These are phyloP conservation scores for Phytophthora cryptogea DNA, from an alignment of 352 stramenopile genomes.

Conservation along the genomic window DNA sequence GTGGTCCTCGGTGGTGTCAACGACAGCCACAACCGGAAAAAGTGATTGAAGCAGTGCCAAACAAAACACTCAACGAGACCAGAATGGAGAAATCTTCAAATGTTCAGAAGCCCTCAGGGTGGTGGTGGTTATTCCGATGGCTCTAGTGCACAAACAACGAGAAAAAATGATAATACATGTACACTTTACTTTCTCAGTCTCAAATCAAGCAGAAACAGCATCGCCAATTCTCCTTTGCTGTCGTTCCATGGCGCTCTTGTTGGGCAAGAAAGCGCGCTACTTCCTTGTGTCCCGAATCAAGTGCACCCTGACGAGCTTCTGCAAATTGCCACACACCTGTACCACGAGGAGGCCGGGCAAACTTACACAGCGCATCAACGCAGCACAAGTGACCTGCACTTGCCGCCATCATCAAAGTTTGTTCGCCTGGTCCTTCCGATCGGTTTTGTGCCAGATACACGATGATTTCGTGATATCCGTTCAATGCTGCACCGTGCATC, in stretches of 20 bases:
- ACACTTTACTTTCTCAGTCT: background rate
- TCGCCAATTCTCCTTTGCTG: constrained; percentile 1
- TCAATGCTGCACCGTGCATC: constrained; percentile 33
- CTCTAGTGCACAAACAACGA: constrained; percentile 8
- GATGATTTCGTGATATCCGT: constrained; percentile 32
- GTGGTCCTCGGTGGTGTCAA: constrained; percentile 35
- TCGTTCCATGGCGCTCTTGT: background rate
- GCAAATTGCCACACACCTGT: constrained; percentile 19
- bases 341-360: constrained; percentile 14
- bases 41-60: background rate
- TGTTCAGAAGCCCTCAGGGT: constrained; percentile 12
- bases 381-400: constrained; percentile 25
- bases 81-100: constrained; percentile 15
- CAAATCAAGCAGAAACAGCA: constrained; percentile 22
- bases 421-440: constrained; percentile 15
- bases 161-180: constrained; percentile 10
- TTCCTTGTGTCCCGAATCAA: constrained; percentile 16
- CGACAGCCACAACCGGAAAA: constrained; percentile 11
- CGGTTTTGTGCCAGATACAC: constrained; percentile 24
- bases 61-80: background rate
- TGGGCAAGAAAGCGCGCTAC: constrained; percentile 23
- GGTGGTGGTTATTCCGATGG: constrained; percentile 34
- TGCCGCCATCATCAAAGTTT: constrained; percentile 23
- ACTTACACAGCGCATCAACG: constrained; percentile 21
- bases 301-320: constrained; percentile 13